Percentiles rank a stretch among this genome's conserved stretches.
Conservation (phyloP, 2,329 filamentous ascomycete species). For the Fusarium coffeatum region DNA sequence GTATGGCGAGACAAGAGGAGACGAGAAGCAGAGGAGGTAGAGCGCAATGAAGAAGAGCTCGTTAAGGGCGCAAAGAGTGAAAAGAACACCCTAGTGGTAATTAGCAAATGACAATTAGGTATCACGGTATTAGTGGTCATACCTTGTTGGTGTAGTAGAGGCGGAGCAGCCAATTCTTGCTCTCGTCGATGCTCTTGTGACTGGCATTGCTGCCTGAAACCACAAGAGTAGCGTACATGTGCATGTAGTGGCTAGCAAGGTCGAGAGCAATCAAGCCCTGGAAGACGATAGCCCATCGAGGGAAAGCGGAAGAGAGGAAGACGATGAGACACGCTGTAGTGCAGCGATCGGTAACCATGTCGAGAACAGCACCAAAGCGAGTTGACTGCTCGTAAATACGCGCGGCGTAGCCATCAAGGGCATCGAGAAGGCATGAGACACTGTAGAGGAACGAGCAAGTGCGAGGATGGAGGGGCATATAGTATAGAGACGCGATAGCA, state of each 20-base stretch:
- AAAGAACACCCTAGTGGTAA: slow-evolving; percentile 79
- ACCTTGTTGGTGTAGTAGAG: slow-evolving; percentile 98
- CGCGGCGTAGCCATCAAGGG: slow-evolving; percentile 93
- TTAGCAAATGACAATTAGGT: slow-evolving; percentile 6
- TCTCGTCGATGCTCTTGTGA: slow-evolving; percentile 94
- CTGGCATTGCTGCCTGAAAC: slow-evolving; percentile 84
- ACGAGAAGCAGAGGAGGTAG: slow-evolving; percentile 97
- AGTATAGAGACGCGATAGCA: slow-evolving; percentile 92
- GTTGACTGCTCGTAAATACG: slow-evolving; percentile 85
- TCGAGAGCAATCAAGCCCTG: slow-evolving; percentile 93
- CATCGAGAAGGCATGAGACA: slow-evolving; percentile 93
- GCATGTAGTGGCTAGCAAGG: slow-evolving; percentile 96
- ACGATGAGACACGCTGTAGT: slow-evolving; percentile 95
- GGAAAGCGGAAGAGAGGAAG: slow-evolving; percentile 94
- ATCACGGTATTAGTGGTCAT: slow-evolving; percentile 27
- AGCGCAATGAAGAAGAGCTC: slow-evolving; percentile 98
- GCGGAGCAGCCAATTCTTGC: slow-evolving; percentile 88
- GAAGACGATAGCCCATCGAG: slow-evolving; percentile 93
- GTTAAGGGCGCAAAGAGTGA: slow-evolving; percentile 89
- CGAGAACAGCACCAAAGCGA: slow-evolving; percentile 93
- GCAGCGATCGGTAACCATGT: slow-evolving; percentile 99
- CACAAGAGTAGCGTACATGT: slow-evolving; percentile 95
- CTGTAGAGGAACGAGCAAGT: slow-evolving; percentile 93
- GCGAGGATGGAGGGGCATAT: slow-evolving; percentile 98
- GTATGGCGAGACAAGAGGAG: slow-evolving; percentile 86